phyloP scores from a whole-genome alignment of 208 protist genomes.

The Trichomonas tenax region DNA sequence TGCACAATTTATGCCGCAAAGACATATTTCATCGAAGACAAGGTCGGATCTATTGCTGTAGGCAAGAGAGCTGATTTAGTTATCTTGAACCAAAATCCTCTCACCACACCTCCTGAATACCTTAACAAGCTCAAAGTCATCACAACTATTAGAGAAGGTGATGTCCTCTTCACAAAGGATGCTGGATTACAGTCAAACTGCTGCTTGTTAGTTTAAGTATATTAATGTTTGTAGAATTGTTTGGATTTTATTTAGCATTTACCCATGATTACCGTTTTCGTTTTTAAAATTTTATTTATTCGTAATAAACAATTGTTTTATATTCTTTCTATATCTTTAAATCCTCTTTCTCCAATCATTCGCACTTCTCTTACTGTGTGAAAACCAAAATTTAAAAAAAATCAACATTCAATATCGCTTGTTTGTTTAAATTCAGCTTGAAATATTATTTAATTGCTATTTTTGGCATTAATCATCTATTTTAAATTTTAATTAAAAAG shows the following conservation, averaged over 20 bases:
- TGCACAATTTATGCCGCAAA: neutral
- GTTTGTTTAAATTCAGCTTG: no score
- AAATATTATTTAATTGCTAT: no score
- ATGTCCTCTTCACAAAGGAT: neutral
- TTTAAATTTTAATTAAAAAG: no score
- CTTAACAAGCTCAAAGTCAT: neutral
- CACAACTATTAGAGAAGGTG: neutral
- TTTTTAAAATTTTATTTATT: no score
- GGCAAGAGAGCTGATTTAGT: neutral
- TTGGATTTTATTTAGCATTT: neutral
- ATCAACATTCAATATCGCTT: no score
- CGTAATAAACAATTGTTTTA: no score
- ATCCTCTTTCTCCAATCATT: no score
- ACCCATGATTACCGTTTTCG: no score
- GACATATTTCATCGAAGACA: neutral
- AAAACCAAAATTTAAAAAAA: no score
- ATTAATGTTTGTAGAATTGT: neutral
- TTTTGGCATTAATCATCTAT: no score
- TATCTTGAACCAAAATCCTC: neutral
- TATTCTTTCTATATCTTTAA: no score
- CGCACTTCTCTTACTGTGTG: no score
- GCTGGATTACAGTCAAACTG: neutral
- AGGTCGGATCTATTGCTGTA: neutral
- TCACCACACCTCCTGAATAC: neutral
- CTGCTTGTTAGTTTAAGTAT: neutral